A percentile compares a stretch with the other conserved stretches of the same genome.
Conservation (phyloP, 2,329 filamentous ascomycete species). For the Hypoxylon rubiginosum region DNA sequence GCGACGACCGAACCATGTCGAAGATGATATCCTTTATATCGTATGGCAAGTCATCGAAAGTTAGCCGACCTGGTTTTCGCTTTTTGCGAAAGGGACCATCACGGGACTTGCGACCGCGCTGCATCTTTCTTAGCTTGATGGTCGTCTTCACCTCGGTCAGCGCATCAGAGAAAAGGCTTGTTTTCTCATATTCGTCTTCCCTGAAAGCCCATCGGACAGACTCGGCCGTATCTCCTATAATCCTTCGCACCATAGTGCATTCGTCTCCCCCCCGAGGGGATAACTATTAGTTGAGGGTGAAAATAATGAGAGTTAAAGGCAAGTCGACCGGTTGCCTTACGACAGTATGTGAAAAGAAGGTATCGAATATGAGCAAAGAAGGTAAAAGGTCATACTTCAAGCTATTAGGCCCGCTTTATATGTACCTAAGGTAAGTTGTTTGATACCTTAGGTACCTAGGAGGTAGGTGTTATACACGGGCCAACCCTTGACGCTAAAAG, state of each 20-base stretch:
- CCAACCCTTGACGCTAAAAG: no score
- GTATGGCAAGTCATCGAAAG: constrained; percentile 21
- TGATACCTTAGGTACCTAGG: no score
- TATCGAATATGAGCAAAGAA: neutral
- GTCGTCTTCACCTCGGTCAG: neutral
- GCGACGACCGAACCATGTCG: constrained; percentile 12
- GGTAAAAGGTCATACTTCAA: neutral
- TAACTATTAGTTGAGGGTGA: neutral
- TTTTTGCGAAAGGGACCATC: no score
- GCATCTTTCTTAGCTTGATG: neutral
- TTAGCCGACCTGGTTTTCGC: neutral
- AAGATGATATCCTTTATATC: constrained; percentile 23
- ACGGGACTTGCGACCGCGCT: no score
- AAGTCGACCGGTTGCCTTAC: neutral
- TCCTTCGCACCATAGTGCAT: neutral
- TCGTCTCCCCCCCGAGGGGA: neutral
- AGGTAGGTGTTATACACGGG: no score
- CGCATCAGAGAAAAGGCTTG: neutral
- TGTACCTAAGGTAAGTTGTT: no score
- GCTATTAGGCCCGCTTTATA: no score
- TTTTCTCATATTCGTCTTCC: constrained; percentile 7
- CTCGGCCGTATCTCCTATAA: neutral
- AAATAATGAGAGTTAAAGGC: neutral
- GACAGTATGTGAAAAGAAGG: neutral
- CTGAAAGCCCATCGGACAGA: constrained; percentile 3